phyloP scores from a whole-genome alignment of 2,329 filamentous ascomycete genomes.

The Phialophora macrospora region DNA sequence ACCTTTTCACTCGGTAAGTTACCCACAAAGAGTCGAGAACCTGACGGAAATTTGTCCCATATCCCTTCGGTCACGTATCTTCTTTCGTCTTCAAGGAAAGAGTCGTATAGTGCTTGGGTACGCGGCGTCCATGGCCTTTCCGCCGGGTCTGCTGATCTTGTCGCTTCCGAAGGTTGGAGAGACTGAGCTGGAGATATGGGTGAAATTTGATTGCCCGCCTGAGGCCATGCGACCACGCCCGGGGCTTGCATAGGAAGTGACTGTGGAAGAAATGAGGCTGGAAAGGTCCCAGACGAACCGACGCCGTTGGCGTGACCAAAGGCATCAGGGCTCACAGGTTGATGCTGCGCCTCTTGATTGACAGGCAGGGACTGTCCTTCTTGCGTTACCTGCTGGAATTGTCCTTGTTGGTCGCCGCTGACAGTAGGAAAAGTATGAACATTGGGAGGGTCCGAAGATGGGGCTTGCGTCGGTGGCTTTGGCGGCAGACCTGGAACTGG shows the following conservation, averaged over 20 bases:
- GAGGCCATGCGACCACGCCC: constrained; percentile 16
- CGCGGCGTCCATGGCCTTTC: constrained; percentile 56
- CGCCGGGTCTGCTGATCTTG: constrained; percentile 38
- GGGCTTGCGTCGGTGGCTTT: constrained; percentile 53
- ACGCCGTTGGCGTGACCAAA: constrained; percentile 17
- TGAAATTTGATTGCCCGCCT: constrained; percentile 16
- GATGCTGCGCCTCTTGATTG: constrained; percentile 6
- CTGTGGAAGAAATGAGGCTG: constrained; percentile 18
- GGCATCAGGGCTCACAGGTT: constrained; percentile 13
- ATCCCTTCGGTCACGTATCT: constrained; percentile 58
- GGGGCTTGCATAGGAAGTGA: constrained; percentile 25
- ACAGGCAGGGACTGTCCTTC: background rate
- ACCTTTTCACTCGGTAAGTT: constrained; percentile 93
- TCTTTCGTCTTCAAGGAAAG: constrained; percentile 57
- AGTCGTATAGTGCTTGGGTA: constrained; percentile 56
- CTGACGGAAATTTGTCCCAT: constrained; percentile 57
- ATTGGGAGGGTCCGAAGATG: constrained; percentile 44
- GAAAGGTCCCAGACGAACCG: constrained; percentile 13
- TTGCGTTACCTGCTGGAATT: constrained; percentile 19
- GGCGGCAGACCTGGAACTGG: constrained; percentile 49
- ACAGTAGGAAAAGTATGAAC: constrained; percentile 23
- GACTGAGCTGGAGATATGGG: constrained; percentile 21
- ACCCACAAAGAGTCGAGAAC: constrained; percentile 58
- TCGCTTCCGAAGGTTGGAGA: constrained; percentile 21
- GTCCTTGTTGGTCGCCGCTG: constrained; percentile 19